phyloP scores from a whole-genome alignment of 805 yeast genomes.

The Saccharomycopsis fermentans region DNA sequence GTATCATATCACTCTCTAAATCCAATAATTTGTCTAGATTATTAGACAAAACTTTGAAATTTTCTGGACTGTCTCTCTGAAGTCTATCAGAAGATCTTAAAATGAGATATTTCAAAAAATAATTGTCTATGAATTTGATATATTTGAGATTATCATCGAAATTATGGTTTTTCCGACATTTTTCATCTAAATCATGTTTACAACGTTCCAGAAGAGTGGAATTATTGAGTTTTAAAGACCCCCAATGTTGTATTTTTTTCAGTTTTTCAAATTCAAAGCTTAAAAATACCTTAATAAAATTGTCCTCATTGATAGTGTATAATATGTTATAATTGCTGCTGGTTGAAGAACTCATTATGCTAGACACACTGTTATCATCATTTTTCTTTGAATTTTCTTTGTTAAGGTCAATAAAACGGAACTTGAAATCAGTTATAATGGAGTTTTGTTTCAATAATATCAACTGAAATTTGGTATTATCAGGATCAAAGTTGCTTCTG shows the following conservation, averaged over 20 bases:
- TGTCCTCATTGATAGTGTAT: constrained; percentile 56
- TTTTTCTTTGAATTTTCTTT: background rate
- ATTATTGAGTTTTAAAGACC: constrained; percentile 29
- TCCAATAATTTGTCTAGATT: constrained; percentile 20
- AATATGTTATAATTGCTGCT: constrained; percentile 39
- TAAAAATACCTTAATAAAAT: constrained; percentile 57
- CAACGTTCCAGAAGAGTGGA: background rate
- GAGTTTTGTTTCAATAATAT: constrained; percentile 57
- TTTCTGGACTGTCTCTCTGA: constrained; percentile 3
- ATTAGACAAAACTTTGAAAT: constrained; percentile 19
- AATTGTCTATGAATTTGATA: constrained; percentile 33
- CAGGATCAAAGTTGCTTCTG: constrained; percentile 56
- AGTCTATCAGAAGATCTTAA: constrained; percentile 9
- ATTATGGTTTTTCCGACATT: background rate
- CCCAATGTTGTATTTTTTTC: constrained; percentile 48
- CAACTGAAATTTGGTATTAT: constrained; percentile 56
- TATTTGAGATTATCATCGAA: constrained; percentile 22
- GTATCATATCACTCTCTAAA: constrained; percentile 32
- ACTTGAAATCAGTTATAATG: constrained; percentile 38
- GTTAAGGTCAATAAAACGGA: constrained; percentile 11
- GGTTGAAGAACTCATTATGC: constrained; percentile 10
- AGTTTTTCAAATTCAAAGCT: constrained; percentile 52
- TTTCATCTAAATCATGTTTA: background rate
- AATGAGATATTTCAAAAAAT: constrained; percentile 26
- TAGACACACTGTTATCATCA: constrained; percentile 40